phyloP scores from a whole-genome alignment of 2,329 filamentous ascomycete genomes.

The Venturia carpophila region DNA sequence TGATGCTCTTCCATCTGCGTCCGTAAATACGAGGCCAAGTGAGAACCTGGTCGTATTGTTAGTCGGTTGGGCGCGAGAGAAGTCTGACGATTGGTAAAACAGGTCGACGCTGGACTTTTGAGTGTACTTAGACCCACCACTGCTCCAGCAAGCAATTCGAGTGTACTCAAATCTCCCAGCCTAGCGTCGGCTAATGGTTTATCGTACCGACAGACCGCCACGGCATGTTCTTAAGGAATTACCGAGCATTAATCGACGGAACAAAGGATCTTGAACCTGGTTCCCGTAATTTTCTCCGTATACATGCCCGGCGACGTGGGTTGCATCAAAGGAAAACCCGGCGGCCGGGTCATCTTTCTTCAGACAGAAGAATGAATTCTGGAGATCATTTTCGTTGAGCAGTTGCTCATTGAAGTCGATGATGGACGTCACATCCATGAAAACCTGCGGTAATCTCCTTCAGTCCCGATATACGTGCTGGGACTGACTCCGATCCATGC shows the following conservation, averaged over 20 bases:
- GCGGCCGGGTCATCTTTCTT: slow-evolving; percentile 62
- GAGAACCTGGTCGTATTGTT: slow-evolving; percentile 48
- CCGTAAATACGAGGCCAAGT: slow-evolving; percentile 69
- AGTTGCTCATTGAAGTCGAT: slow-evolving; percentile 70
- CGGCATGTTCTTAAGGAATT: background rate
- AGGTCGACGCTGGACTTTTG: slow-evolving; percentile 38
- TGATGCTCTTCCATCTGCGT: slow-evolving; percentile 63
- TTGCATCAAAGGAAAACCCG: slow-evolving; percentile 77
- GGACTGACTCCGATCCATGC: background rate
- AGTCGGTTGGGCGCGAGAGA: slow-evolving; percentile 40
- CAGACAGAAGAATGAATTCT: slow-evolving; percentile 71
- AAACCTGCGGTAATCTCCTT: slow-evolving; percentile 39
- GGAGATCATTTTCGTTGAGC: slow-evolving; percentile 58
- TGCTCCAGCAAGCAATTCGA: background rate
- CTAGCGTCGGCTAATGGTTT: slow-evolving; percentile 25
- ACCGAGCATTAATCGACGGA: slow-evolving; percentile 14
- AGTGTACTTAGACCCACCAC: background rate
- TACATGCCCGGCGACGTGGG: slow-evolving; percentile 55
- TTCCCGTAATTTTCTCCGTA: slow-evolving; percentile 35
- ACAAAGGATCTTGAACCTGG: background rate
- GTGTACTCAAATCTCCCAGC: background rate
- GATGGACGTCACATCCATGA: slow-evolving; percentile 77
- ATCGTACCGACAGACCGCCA: slow-evolving; percentile 19
- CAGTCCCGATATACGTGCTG: background rate
- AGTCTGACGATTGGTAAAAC: background rate